Evolutionary conservation across 2,329 filamentous ascomycete genomes (phyloP).

Genomic region (Boeremia exigua): DNA sequence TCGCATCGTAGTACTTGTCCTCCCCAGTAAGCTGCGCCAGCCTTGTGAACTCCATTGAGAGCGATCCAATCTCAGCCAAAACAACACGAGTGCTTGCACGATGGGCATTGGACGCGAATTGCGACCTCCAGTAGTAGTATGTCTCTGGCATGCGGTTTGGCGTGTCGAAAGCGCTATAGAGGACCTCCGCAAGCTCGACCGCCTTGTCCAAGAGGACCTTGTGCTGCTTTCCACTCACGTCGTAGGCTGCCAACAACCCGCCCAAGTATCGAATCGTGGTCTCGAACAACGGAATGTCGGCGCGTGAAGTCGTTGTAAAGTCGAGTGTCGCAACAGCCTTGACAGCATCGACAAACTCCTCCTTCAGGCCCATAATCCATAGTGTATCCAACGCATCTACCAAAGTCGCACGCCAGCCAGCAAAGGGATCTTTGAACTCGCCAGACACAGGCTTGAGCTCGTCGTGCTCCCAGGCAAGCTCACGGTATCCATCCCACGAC

Average conservation of each 20-base stretch:
- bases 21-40: conserved; percentile 56
- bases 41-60: conserved; percentile 57
- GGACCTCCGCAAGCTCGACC: conserved; percentile 66
- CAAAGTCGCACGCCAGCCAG: conserved; percentile 87
- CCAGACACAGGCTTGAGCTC: conserved; percentile 79
- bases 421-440: conserved; percentile 78
- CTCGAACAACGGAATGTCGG: conserved; percentile 71
- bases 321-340: conserved; percentile 65
- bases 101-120: conserved; percentile 47
- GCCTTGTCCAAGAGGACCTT: conserved; percentile 66
- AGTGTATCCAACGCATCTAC: conserved; percentile 78
- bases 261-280: conserved; percentile 75
- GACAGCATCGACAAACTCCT: conserved; percentile 70
- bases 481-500: conserved; percentile 83
- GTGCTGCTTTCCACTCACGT: conserved; percentile 63
- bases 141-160: conserved; percentile 70
- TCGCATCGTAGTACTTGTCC: conserved; percentile 56
- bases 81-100: conserved; percentile 50
- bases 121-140: conserved; percentile 62
- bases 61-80: conserved; percentile 56
- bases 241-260: conserved; percentile 72
- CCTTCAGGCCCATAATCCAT: conserved; percentile 72
- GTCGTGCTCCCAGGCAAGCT: conserved; percentile 83
- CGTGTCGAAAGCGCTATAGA: conserved; percentile 72
- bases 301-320: conserved; percentile 60